Evolutionary conservation across 2,329 filamentous ascomycete genomes (phyloP), one percentile per base, ranked within the genome.

Genomic region (Cadophora sp.): DNA sequence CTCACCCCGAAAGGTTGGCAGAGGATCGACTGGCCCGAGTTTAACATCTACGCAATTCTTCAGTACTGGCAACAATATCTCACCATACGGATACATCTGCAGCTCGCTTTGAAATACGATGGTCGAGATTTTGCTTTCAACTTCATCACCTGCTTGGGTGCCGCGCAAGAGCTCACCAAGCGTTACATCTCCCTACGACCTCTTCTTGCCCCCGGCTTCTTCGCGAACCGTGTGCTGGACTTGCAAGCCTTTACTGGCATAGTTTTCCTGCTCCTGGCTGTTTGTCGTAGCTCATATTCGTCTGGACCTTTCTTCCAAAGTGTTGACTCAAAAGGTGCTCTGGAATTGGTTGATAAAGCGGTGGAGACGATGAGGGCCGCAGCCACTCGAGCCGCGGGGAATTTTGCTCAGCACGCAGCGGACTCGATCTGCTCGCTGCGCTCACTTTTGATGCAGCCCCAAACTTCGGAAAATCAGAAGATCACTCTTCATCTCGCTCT

Each of bases 61-160:
- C 62, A 65, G 27, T 65, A 50, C 53, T 65, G 55, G 62, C 62
- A 65, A 43, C 53, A 41, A 22, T 65, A 65, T 30, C 33, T 65
- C 45, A 60, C 30, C 1, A 24, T 65, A 14, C 47, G 62, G 16
- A 65, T 55, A 39, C 62, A 65, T n/a, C 33, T 65, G 7, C 62
- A 65, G 45, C 55, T 65, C 30, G 62, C 62, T 18, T 47, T 65
- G 24, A 65, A 53, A 43, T 65, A 65, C 27, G 62, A 65, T 18
- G 62, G 62, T 0, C 62, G 24, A 22, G 62, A 65, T 43, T 65
- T 65, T 36, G 62, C 55, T 24, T 65, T 65, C 55, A 65, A 50
- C 47, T 60, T 59, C 62, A 51, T 60, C 55, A 60, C 62, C 33
- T 65, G 62, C 45, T 39, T 65, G 18, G 45, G 58, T 18, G 62